Conservation (phyloP, 306 rosid species). For the Cucumis hystrix region DNA sequence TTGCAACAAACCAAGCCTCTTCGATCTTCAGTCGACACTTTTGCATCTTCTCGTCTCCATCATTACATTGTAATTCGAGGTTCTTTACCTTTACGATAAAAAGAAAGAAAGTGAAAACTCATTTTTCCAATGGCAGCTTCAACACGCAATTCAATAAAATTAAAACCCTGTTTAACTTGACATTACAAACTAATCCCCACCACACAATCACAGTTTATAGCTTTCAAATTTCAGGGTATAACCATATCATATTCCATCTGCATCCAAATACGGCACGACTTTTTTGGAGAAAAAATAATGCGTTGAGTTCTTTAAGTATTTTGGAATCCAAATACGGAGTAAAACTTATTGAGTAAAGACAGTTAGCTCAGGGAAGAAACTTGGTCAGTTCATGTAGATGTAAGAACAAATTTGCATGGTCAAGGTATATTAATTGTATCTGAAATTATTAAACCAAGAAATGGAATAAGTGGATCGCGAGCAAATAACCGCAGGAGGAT, state of each 20-base stretch:
- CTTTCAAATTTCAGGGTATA: background rate
- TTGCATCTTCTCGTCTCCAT: conserved; percentile 33
- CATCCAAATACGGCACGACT: background rate
- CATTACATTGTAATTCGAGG: conserved; percentile 48
- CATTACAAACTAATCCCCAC: background rate
- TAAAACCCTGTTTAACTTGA: background rate
- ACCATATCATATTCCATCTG: background rate
- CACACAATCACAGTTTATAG: background rate
- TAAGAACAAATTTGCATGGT: background rate
- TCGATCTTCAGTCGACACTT: conserved; percentile 39
- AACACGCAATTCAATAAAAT: background rate
- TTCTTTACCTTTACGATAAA: conserved; percentile 31
- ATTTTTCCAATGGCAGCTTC: background rate
- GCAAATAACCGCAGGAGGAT: background rate
- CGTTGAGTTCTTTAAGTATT: background rate
- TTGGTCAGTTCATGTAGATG: background rate
- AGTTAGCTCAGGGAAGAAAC: background rate
- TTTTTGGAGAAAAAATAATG: background rate
- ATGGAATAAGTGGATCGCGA: background rate
- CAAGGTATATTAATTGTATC: background rate
- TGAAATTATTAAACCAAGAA: background rate
- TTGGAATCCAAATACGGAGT: background rate
- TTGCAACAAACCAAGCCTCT: conserved; percentile 51
- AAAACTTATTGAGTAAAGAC: background rate
- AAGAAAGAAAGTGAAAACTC: background rate